Percentiles rank a stretch among this genome's conserved stretches.
These are phyloP conservation scores for Nemania sp. DNA, from an alignment of 2,329 filamentous ascomycete genomes.

Conservation along the genomic window DNA sequence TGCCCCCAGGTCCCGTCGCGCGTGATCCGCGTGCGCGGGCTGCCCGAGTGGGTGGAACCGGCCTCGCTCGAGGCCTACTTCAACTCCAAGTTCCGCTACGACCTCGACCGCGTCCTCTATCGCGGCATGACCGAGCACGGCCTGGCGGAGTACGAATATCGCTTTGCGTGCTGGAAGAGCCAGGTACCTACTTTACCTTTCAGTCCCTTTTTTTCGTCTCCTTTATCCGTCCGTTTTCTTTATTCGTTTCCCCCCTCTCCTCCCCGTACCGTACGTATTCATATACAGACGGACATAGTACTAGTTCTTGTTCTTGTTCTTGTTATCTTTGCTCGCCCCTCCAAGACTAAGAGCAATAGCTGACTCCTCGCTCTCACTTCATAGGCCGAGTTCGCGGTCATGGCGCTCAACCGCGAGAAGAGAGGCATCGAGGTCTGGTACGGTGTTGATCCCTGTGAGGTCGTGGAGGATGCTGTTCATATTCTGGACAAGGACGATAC, in stretches of 20 bases:
- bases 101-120: constrained; percentile 15
- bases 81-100: neutral
- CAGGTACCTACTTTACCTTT: too few species aligned
- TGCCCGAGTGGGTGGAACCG: neutral
- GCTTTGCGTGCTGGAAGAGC: constrained; percentile 15
- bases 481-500: too few species aligned
- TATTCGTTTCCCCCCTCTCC: too few species aligned
- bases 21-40: constrained; percentile 13
- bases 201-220: too few species aligned
- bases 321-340: neutral
- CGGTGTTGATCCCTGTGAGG: constrained; percentile 20
- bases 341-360: neutral
- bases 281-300: neutral
- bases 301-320: too few species aligned
- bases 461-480: neutral
- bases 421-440: constrained; percentile 1
- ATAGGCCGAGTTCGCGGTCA: constrained; percentile 17
- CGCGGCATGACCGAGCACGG: constrained; percentile 1
- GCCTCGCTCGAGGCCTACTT: constrained; percentile 4
- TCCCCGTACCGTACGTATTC: too few species aligned
- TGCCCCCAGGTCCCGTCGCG: constrained; percentile 2
- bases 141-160: constrained; percentile 11
- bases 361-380: neutral
- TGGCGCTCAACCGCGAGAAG: constrained; percentile 9
- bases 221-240: too few species aligned